These are phyloP conservation scores for Aspergillus leporis DNA, from an alignment of 495 filamentous ascomycete genomes.

Conservation along the genomic window DNA sequence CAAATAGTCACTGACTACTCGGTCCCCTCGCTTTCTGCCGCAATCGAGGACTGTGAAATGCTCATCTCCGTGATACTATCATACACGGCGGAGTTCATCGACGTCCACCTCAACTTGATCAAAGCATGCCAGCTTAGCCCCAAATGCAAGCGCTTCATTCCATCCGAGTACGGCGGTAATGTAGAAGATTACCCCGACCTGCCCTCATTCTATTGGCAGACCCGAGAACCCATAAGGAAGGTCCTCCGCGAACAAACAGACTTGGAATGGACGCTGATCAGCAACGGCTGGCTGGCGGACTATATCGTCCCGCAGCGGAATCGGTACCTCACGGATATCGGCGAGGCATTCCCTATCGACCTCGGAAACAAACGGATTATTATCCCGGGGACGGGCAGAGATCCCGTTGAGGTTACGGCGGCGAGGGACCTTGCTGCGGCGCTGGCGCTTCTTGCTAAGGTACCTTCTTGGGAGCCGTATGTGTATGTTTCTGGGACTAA, in stretches of 20 bases:
- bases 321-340: conserved; percentile 6
- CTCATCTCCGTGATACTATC: neutral
- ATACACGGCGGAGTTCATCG: neutral
- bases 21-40: neutral
- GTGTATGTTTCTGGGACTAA: neutral
- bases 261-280: conserved; percentile 25
- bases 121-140: conserved; percentile 15
- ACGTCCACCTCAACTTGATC: conserved; percentile 14
- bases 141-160: conserved; percentile 29
- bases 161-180: conserved; percentile 27
- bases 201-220: conserved; percentile 19
- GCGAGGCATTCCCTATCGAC: conserved; percentile 15
- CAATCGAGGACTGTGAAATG: neutral
- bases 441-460: neutral
- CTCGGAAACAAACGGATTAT: neutral
- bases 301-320: conserved; percentile 23
- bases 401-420: conserved; percentile 2
- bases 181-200: conserved; percentile 19
- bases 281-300: conserved; percentile 28
- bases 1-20: neutral
- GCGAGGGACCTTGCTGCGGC: conserved; percentile 15
- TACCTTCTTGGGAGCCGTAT: neutral
- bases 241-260: neutral
- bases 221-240: conserved; percentile 21
- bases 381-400: conserved; percentile 11